Percentiles rank a stretch among this genome's conserved stretches.
Conservation (phyloP, 2,329 filamentous ascomycete species). For the Stemphylium vesicarium region DNA sequence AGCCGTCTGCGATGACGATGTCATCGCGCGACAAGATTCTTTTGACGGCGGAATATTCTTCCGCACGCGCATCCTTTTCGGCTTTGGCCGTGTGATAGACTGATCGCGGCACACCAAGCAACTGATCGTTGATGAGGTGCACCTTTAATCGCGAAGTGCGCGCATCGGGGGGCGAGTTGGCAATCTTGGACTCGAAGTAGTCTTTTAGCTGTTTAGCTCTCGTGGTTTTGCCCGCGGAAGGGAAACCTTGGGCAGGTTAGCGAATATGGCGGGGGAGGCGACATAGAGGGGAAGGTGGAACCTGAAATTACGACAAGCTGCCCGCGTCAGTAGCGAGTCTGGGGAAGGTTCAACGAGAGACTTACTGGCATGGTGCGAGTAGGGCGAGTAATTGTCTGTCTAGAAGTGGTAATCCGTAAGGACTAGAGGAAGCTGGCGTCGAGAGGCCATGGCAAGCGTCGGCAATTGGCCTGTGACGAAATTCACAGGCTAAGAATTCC, state of each 20-base stretch:
- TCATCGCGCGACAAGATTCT: conserved; percentile 73
- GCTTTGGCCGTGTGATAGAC: conserved; percentile 79
- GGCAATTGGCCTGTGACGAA: conserved; percentile 29
- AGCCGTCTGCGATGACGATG: conserved; percentile 78
- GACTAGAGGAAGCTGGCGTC: conserved; percentile 12
- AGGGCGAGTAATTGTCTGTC: conserved; percentile 3
- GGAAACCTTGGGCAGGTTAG: conserved; percentile 68
- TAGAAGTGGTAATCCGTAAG: conserved; percentile 7
- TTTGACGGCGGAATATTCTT: conserved; percentile 79
- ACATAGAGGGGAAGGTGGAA: conserved; percentile 15
- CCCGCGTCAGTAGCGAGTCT: conserved; percentile 25
- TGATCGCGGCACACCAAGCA: conserved; percentile 70
- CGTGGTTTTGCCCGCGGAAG: conserved; percentile 68
- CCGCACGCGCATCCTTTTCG: conserved; percentile 82
- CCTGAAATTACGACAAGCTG: conserved; percentile 66
- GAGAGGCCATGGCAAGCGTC: conserved; percentile 25
- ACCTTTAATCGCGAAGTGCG: conserved; percentile 65
- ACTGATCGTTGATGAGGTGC: conserved; percentile 76
- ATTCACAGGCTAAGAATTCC: conserved; percentile 19
- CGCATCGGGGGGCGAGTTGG: conserved; percentile 50
- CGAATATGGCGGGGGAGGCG: conserved; percentile 26
- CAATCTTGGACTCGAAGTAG: conserved; percentile 67
- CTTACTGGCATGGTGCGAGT: conserved; percentile 36
- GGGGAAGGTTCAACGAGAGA: conserved; percentile 17
- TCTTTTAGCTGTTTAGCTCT: conserved; percentile 68